Percentiles rank a stretch among this genome's conserved stretches.
Evolutionary conservation across 768 basidiomycete genomes (phyloP).

Genomic region (Floccularia luteovirens): DNA sequence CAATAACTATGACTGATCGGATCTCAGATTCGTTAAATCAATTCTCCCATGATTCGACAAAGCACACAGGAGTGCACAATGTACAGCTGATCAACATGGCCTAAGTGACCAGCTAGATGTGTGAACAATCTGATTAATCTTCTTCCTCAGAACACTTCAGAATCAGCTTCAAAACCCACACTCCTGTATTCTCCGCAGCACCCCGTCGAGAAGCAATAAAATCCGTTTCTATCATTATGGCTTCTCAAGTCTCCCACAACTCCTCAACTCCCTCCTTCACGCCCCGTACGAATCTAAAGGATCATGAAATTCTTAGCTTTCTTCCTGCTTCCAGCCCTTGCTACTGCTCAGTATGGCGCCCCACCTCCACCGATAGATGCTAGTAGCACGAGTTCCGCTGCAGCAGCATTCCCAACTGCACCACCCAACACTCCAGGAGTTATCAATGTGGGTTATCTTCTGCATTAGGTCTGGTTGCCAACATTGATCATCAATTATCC

Average conservation of each 20-base stretch:
- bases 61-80: too few species aligned
- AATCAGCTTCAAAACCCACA: too few species aligned
- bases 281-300: slow-evolving; percentile 19
- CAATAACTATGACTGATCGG: too few species aligned
- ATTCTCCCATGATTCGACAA: too few species aligned
- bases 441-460: slow-evolving; percentile 25
- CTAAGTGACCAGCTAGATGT: too few species aligned
- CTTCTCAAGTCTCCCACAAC: slow-evolving; percentile 1
- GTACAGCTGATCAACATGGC: too few species aligned
- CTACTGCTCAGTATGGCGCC: slow-evolving; percentile 29
- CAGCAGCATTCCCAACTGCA: slow-evolving; percentile 26
- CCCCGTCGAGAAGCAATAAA: not conserved
- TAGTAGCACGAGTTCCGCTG: slow-evolving; percentile 14
- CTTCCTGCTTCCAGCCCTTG: slow-evolving; percentile 24
- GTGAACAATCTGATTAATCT: too few species aligned
- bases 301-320: slow-evolving; percentile 17
- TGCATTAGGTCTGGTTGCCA: too few species aligned
- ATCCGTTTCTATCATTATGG: not conserved
- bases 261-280: slow-evolving; percentile 8
- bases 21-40: too few species aligned
- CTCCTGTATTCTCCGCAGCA: not conserved
- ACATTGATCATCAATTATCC: too few species aligned
- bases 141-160: too few species aligned
- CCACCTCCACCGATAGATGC: slow-evolving; percentile 12
- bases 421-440: slow-evolving; percentile 25